These are phyloP conservation scores for Mycosarcoma mackinlayi DNA, from an alignment of 1,284 basidiomycete species.

Conservation along the genomic window DNA sequence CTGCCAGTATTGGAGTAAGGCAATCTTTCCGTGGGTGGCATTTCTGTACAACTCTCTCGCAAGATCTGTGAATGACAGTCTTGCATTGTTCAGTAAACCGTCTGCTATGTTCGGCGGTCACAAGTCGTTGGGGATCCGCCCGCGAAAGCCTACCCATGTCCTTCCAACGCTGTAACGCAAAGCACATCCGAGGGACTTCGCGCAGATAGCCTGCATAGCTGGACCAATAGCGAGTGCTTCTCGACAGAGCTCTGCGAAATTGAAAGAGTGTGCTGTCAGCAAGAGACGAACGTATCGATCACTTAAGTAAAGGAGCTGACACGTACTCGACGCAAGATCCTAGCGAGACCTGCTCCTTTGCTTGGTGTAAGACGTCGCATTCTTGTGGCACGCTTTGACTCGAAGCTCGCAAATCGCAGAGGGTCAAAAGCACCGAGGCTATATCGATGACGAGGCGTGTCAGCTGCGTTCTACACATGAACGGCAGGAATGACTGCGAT, in stretches of 20 bases:
- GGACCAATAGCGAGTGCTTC: constrained; percentile 43
- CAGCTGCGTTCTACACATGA: neutral
- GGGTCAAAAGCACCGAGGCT: constrained; percentile 30
- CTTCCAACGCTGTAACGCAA: constrained; percentile 33
- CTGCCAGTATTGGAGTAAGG: constrained; percentile 11
- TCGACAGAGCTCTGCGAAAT: constrained; percentile 27
- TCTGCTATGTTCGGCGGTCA: neutral
- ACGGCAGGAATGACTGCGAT: neutral
- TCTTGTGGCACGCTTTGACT: constrained; percentile 34
- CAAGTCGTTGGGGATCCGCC: neutral
- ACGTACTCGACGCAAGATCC: constrained; percentile 31
- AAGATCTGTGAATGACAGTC: constrained; percentile 3
- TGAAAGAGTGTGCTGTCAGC: neutral
- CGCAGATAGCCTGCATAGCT: constrained; percentile 48
- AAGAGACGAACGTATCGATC: neutral
- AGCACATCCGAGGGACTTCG: constrained; percentile 45
- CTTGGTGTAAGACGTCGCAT: constrained; percentile 7
- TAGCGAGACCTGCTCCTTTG: neutral
- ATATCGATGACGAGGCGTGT: neutral
- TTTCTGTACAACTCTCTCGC: constrained; percentile 27
- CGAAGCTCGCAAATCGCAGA: constrained; percentile 32
- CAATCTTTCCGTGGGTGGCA: constrained; percentile 21
- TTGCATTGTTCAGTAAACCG: neutral
- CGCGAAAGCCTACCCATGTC: constrained; percentile 24
- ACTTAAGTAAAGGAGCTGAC: neutral